phyloP scores from a whole-genome alignment of 2,329 filamentous ascomycete genomes.

The Aquanectria penicillioides region DNA sequence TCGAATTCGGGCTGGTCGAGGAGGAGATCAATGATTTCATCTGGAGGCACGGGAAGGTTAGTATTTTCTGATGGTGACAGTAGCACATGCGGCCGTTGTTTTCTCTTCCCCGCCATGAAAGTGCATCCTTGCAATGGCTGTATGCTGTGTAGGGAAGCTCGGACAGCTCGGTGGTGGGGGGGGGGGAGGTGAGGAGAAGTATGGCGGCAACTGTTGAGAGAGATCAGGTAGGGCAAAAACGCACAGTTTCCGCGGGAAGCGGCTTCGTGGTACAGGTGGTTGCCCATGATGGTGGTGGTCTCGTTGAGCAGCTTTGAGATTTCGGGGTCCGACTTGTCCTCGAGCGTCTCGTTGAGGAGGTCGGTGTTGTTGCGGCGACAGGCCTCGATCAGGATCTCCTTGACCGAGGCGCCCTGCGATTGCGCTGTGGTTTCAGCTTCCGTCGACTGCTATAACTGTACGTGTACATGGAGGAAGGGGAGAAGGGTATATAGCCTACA shows the following conservation, averaged over 20 bases:
- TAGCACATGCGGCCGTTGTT: too few relatives aligned
- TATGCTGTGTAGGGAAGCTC: too few relatives aligned
- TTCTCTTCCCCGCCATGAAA: too few relatives aligned
- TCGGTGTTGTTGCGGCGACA: conserved; percentile 93
- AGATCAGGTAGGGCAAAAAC: conserved; percentile 46
- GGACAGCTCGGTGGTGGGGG: too few relatives aligned
- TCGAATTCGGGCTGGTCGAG: conserved; percentile 87
- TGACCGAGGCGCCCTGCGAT: conserved; percentile 79
- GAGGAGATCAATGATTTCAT: conserved; percentile 83
- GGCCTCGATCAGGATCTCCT: conserved; percentile 90
- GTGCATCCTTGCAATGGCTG: too few relatives aligned
- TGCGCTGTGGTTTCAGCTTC: conserved; percentile 5
- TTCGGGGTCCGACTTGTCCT: conserved; percentile 68
- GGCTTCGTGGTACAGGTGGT: conserved; percentile 89
- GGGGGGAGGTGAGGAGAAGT: too few relatives aligned
- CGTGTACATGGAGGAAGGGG: neutral
- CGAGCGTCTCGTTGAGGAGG: conserved; percentile 80
- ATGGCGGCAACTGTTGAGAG: neutral
- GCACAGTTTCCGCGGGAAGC: conserved; percentile 86
- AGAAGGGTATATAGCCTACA: conserved; percentile 33
- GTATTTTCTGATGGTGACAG: neutral
- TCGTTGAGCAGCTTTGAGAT: conserved; percentile 85
- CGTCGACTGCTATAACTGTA: neutral
- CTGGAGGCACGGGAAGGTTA: conserved; percentile 50
- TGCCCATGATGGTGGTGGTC: conserved; percentile 86